Evolutionary conservation across 805 yeast genomes (phyloP).

Genomic region (Hanseniaspora lachancei): DNA sequence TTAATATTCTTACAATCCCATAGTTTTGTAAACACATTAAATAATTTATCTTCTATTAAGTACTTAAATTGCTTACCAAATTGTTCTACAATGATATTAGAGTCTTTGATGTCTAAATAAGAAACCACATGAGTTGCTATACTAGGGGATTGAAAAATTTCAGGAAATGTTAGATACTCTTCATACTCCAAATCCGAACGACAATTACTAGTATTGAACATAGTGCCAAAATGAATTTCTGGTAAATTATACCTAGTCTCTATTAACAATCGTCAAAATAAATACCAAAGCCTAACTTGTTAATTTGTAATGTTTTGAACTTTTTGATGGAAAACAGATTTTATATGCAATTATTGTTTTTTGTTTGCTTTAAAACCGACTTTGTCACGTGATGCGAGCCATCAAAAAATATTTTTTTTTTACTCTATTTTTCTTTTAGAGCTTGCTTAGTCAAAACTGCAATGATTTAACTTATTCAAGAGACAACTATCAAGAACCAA

Average conservation of each 20-base stretch:
- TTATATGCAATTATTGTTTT: background rate
- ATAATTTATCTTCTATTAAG: slow-evolving; percentile 5
- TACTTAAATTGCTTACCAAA: background rate
- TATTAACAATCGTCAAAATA: background rate
- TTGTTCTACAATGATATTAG: background rate
- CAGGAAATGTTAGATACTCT: background rate
- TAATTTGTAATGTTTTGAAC: too few relatives aligned
- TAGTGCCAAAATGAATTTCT: background rate
- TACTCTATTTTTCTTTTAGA: too few relatives aligned
- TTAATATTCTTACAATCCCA: slow-evolving; percentile 6
- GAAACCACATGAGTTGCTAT: background rate
- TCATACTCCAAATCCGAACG: background rate
- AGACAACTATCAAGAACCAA: background rate
- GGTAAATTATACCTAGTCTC: background rate
- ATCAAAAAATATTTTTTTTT: too few relatives aligned
- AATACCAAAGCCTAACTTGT: too few relatives aligned
- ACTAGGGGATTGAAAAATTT: slow-evolving; percentile 5
- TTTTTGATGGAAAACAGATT: background rate
- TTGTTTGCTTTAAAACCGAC: background rate
- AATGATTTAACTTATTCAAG: background rate
- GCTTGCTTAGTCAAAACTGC: too few relatives aligned
- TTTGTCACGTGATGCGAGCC: background rate
- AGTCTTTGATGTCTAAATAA: slow-evolving; percentile 1
- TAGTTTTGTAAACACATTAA: background rate
- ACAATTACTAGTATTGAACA: background rate